These are phyloP conservation scores for Candida glucosophila DNA, from an alignment of 1,139 yeast species.

Conservation along the genomic window DNA sequence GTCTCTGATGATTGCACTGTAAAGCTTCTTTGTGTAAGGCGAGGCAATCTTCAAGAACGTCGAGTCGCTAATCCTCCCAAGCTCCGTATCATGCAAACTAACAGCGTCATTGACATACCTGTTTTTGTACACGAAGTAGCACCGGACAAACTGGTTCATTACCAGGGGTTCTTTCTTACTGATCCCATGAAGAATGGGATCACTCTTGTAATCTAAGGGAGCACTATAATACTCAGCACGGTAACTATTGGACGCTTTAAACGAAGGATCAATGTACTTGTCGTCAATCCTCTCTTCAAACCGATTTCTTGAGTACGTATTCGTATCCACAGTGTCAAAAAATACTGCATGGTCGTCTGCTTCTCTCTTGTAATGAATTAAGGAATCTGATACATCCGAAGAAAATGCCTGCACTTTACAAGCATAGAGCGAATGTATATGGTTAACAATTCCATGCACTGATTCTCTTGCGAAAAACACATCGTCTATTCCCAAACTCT, in stretches of 20 bases:
- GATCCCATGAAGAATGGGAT: slow-evolving; percentile 38
- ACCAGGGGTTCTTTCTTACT: slow-evolving; percentile 21
- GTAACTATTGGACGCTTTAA: slow-evolving; percentile 36
- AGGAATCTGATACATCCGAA: slow-evolving; percentile 30
- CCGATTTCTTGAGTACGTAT: slow-evolving; percentile 26
- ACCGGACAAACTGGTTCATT: slow-evolving; percentile 52
- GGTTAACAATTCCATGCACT: slow-evolving; percentile 72
- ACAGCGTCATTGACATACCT: slow-evolving; percentile 36
- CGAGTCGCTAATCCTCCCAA: slow-evolving; percentile 57
- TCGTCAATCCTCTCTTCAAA: slow-evolving; percentile 73
- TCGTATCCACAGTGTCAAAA: slow-evolving; percentile 56
- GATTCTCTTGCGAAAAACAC: slow-evolving; percentile 84
- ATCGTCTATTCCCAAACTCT: slow-evolving; percentile 81
- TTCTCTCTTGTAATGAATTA: slow-evolving; percentile 69
- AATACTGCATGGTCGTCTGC: slow-evolving; percentile 85
- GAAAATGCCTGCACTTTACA: slow-evolving; percentile 84
- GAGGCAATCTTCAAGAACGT: slow-evolving; percentile 78
- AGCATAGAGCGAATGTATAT: slow-evolving; percentile 80
- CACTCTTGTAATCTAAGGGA: slow-evolving; percentile 41
- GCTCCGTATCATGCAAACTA: slow-evolving; percentile 32
- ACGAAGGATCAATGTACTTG: slow-evolving; percentile 58
- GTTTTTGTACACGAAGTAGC: slow-evolving; percentile 84
- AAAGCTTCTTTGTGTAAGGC: slow-evolving; percentile 66
- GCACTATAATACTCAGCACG: slow-evolving; percentile 84
- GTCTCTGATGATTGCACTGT: slow-evolving; percentile 62